Evolutionary conservation across 169 alveolate species (phyloP), one percentile per base, ranked within the genome.

Genomic region (Babesia gibsoni): DNA sequence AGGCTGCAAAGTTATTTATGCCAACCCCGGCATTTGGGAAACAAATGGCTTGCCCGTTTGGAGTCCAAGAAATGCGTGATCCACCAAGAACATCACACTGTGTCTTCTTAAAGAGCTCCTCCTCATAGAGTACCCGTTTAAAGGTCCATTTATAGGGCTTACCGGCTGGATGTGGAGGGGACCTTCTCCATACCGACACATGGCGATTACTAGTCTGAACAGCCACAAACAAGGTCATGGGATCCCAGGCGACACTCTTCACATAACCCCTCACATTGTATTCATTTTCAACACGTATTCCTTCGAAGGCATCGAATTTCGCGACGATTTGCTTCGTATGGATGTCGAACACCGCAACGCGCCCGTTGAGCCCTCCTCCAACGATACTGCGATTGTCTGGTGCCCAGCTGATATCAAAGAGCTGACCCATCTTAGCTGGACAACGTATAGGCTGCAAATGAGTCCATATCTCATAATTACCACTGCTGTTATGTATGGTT

Each of bases 301-400:
- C 70, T 36, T 63, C 84, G 22, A 63, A 68, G 18, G 67, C 82
- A 46, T 77, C 81, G 29, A 79, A 79, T 42, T 59, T 43, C 14
- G 88, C 88, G 23, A 79, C 88, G n/a, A 79, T 58, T 43, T 79
- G 82, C 65, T 69, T 79, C 18, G 88, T 59, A 56, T 58, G 54
- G 10, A 79, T 79, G 63, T 79, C 88, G 39, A 79, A 69, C 35
- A 79, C 88, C n/a, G 73, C 80, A 3, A 79, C 88, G 35, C 67
- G 86, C 4, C 88, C 88, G 67, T 69, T 79, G 52, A 69, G 32
- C n/a, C 88, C 88, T 3, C 88, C 88, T 25, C 88, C 88, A n/a
- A 69, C 80, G 36, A 79, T 69, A 56, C 83, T 68, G 42, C 88
- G 61, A 35, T 69, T 79, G 32, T 79, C 88, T 20, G 88, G 88